Base-by-base conservation (phyloP, 805 yeast genomes). In the Monosporozyma solicola region DNA sequence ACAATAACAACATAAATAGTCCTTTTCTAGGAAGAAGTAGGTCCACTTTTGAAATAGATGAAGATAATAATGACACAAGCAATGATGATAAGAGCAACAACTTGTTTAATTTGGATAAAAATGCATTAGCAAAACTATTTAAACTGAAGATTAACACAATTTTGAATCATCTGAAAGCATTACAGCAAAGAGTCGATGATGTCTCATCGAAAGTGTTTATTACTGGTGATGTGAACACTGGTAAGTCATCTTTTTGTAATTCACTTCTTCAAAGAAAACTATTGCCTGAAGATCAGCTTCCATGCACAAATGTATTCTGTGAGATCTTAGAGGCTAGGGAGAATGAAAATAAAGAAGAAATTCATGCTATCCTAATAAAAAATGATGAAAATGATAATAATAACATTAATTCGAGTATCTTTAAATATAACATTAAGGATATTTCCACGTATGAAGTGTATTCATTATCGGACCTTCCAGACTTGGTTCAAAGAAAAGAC, bases 141-240 rank as follows among this genome's bases (percentile, higher is more conserved):
- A 85, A 82, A 53, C 82, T 82, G 47, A 87, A 87, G 61, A 74
- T 92, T 22, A 61, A 72, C 11, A 84, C 80, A 55, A 84, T 85
- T 20, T 69, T 80, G 10, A 80, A 80, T 58, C 97, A 91, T 64
- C 71, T 92, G 49, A 61, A 71, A 7, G 80, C 90, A 16, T 72
- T 95, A 56, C 82, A 83, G 57, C 94, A 84, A 49, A 78, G 99
- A 59, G 84, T 94, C 15, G 94, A 85, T 58, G 97, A 95, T 61
- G 88, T 94, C 0, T 79, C 92, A 0, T 91, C 98, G 2, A 92
- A 92, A 61, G 97, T 94, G 1, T 83, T 94, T 56, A 91, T 94
- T 41, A 95, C 99, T 2, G 99, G 99, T 50, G 99, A 94, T 67
- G 77, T 94, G 59, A 94, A 94, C 65, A 86, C 99, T 0, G 99